A percentile compares a stretch with the other conserved stretches of the same genome.
phyloP scores from a whole-genome alignment of 192 early-diverging fungal genomes.

The Coemansia sp. region DNA sequence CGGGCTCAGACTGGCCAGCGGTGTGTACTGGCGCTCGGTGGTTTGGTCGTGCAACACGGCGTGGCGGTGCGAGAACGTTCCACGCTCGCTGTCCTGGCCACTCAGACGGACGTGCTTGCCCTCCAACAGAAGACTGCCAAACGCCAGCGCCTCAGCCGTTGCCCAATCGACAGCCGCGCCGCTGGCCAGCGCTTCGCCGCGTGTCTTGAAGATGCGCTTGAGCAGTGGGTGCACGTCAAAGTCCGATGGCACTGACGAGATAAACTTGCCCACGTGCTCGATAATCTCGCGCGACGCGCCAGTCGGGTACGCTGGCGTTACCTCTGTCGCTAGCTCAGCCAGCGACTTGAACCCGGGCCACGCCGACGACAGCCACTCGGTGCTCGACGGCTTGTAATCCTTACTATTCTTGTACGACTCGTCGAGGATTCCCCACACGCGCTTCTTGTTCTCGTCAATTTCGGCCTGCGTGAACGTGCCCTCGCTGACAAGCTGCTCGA shows the following conservation, averaged over 20 bases:
- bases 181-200: constrained; percentile 75
- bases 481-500: constrained; percentile 77
- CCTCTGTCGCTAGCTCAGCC: constrained; percentile 69
- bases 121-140: constrained; percentile 86
- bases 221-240: constrained; percentile 89
- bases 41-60: constrained; percentile 95
- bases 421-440: constrained; percentile 89
- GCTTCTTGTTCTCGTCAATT: constrained; percentile 84
- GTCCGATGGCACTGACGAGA: constrained; percentile 75
- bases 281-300: constrained; percentile 74
- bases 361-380: constrained; percentile 93
- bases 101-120: constrained; percentile 90
- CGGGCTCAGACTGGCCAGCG: constrained; percentile 82
- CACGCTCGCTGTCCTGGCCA: constrained; percentile 98
- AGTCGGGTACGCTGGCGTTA: constrained; percentile 64
- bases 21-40: constrained; percentile 77
- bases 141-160: constrained; percentile 91
- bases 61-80: constrained; percentile 99
- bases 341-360: constrained; percentile 88
- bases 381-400: constrained; percentile 82
- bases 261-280: constrained; percentile 78
- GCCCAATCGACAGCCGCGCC: constrained; percentile 93
- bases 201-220: constrained; percentile 76
- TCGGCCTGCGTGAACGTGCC: constrained; percentile 79
- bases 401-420: constrained; percentile 89